Evolutionary conservation across 2,329 filamentous ascomycete species (phyloP).

Genomic region (Aureobasidium sp.): DNA sequence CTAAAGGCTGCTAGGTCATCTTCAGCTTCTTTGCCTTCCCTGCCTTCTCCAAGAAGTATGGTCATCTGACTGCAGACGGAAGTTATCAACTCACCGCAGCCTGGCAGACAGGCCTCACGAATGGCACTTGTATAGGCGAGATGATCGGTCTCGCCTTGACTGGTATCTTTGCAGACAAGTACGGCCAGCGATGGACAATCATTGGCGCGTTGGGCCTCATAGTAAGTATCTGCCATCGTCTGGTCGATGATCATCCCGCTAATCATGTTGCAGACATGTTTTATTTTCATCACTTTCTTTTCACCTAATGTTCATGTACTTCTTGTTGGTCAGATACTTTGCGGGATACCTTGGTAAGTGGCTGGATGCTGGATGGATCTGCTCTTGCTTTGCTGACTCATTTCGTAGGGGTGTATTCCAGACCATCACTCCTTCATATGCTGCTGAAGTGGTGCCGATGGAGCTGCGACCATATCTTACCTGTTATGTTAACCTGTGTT

Average conservation of each 20-base stretch:
- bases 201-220: conserved; percentile 50
- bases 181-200: conserved; percentile 44
- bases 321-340: conserved; percentile 33
- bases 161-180: conserved; percentile 54
- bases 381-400: neutral
- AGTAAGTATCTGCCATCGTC: conserved; percentile 17
- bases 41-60: conserved; percentile 31
- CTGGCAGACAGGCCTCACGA: conserved; percentile 51
- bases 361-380: no score
- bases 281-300: conserved; percentile 17
- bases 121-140: conserved; percentile 54
- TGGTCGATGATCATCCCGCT: neutral
- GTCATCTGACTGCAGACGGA: conserved; percentile 29
- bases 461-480: conserved; percentile 52
- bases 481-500: conserved; percentile 55
- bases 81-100: conserved; percentile 43
- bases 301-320: conserved; percentile 19
- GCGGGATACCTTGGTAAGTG: conserved; percentile 28
- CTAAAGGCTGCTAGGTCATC: conserved; percentile 18
- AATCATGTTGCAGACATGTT: conserved; percentile 2
- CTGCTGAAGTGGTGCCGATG: conserved; percentile 57
- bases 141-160: conserved; percentile 61
- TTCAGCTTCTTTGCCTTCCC: conserved; percentile 27
- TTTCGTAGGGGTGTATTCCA: conserved; percentile 21
- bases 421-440: conserved; percentile 50